Conservation (phyloP, 805 yeast genomes). For the Ogataea pini region DNA sequence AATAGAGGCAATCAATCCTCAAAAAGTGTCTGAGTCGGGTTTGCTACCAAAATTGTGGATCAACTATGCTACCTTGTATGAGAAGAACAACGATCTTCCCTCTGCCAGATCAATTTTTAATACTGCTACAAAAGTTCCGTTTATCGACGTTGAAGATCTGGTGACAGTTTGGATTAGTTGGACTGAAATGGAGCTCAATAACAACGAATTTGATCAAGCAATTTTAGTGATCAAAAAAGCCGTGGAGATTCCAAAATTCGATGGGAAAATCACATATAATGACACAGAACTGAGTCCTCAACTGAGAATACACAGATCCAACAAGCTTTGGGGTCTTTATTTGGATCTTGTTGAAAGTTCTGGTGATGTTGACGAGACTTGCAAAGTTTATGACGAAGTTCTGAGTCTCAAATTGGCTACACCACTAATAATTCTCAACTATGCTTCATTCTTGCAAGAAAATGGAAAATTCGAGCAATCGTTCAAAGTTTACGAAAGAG, state of each 20-base stretch:
- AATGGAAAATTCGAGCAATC: conserved; percentile 48
- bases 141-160: conserved; percentile 58
- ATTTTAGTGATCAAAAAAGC: conserved; percentile 38
- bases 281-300: conserved; percentile 55
- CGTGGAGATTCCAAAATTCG: conserved; percentile 27
- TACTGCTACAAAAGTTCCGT: conserved; percentile 72
- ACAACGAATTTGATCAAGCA: conserved; percentile 45
- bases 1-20: conserved; percentile 63
- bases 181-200: conserved; percentile 64
- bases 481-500: conserved; percentile 66
- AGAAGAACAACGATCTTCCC: conserved; percentile 49
- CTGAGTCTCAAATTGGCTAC: conserved; percentile 66
- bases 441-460: conserved; percentile 60
- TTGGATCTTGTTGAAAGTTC: conserved; percentile 66
- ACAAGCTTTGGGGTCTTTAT: conserved; percentile 71
- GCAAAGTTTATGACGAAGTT: conserved; percentile 51
- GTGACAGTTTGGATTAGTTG: conserved; percentile 73
- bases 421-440: conserved; percentile 63
- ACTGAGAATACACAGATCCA: conserved; percentile 57
- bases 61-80: conserved; percentile 65
- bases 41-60: conserved; percentile 65
- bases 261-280: conserved; percentile 30
- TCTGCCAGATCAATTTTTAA: conserved; percentile 65
- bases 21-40: conserved; percentile 43
- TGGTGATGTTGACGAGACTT: conserved; percentile 43